Evolutionary conservation across 2,329 filamentous ascomycete species (phyloP).

Genomic region (Colletotrichum paranaense): DNA sequence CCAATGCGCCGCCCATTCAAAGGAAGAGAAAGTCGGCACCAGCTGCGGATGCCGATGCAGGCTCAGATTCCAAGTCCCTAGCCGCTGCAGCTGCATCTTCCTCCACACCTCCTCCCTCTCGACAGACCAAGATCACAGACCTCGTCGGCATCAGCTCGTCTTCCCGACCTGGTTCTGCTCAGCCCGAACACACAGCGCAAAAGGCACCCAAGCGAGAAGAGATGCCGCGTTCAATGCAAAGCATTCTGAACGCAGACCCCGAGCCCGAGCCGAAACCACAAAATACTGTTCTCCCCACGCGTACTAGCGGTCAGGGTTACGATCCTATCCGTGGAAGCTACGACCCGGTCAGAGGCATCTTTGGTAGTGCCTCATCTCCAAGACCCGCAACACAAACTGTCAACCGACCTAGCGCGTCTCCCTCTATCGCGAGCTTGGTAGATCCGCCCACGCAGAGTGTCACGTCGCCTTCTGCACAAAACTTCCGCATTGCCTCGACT

Average conservation of each 20-base stretch:
- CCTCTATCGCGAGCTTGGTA: slow-evolving; percentile 90
- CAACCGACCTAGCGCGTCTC: slow-evolving; percentile 86
- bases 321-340: slow-evolving; percentile 88
- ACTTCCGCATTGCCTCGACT: slow-evolving; percentile 37
- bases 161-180: slow-evolving; percentile 40
- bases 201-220: slow-evolving; percentile 64
- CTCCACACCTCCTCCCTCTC: slow-evolving; percentile 36
- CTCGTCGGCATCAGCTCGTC: slow-evolving; percentile 43
- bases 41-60: slow-evolving; percentile 49
- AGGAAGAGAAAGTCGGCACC: slow-evolving; percentile 65
- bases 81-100: slow-evolving; percentile 44
- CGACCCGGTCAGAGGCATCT: slow-evolving; percentile 66
- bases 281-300: slow-evolving; percentile 57
- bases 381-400: slow-evolving; percentile 51
- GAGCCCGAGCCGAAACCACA: slow-evolving; percentile 52
- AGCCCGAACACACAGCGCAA: slow-evolving; percentile 50
- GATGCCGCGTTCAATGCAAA: slow-evolving; percentile 64
- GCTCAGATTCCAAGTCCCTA: slow-evolving; percentile 48
- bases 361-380: slow-evolving; percentile 59
- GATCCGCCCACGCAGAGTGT: slow-evolving; percentile 65
- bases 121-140: slow-evolving; percentile 55
- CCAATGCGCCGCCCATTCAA: slow-evolving; percentile 65
- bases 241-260: slow-evolving; percentile 66
- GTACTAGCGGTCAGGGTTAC: slow-evolving; percentile 84
- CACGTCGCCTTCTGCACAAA: slow-evolving; percentile 48